Evolutionary conservation across 495 filamentous ascomycete genomes (phyloP).

Genomic region (Xylaria flabelliformis): DNA sequence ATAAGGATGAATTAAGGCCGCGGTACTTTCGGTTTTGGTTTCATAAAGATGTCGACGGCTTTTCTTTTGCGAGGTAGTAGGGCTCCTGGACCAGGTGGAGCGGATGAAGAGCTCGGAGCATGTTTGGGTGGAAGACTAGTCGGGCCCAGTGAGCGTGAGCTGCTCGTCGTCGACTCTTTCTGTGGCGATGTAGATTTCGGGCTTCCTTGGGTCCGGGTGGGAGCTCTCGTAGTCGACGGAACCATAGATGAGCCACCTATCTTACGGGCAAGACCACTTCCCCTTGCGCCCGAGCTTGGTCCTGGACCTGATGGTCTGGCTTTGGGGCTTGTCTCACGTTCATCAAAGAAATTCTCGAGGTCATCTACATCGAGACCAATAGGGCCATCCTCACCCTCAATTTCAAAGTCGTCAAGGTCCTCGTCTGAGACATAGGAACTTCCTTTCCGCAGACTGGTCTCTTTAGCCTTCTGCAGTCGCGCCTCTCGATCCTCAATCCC

Average conservation of each 20-base stretch:
- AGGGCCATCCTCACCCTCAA: constrained; percentile 16
- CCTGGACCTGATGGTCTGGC: not conserved
- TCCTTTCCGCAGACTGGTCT: constrained; percentile 6
- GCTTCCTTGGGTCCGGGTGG: constrained; percentile 1
- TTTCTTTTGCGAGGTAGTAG: constrained; percentile 39
- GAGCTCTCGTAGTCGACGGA: not conserved
- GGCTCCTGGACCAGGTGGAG: constrained; percentile 15
- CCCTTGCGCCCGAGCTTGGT: not conserved
- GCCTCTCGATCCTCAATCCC: constrained; percentile 34
- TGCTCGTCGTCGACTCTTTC: not conserved
- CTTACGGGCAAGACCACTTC: constrained; percentile 9
- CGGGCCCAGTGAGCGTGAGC: not conserved
- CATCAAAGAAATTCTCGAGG: constrained; percentile 24
- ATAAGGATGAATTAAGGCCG: constrained; percentile 24
- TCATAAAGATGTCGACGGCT: constrained; percentile 45
- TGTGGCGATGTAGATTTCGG: not conserved
- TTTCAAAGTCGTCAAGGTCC: constrained; percentile 27
- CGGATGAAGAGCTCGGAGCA: not conserved
- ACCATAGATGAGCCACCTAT: not conserved
- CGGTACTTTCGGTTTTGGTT: constrained; percentile 33
- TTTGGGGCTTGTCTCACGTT: constrained; percentile 5
- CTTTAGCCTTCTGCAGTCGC: constrained; percentile 32
- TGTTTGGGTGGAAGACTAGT: constrained; percentile 11
- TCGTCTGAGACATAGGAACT: constrained; percentile 33
- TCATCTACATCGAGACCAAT: constrained; percentile 27